Conservation (phyloP, 2,329 filamentous ascomycete genomes). For the Fusarium sp. region DNA sequence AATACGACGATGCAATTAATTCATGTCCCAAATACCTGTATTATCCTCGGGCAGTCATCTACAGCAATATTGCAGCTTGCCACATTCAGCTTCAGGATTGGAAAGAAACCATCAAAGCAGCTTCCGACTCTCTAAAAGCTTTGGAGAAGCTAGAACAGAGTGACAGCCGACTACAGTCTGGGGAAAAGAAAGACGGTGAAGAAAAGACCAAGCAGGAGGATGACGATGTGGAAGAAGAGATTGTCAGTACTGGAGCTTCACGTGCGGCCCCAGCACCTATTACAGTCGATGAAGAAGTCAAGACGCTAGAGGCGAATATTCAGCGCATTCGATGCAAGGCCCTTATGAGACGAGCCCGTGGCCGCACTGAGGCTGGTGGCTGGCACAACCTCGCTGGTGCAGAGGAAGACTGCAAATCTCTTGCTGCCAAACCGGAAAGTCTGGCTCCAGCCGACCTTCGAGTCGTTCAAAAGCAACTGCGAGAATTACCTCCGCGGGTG, state of each 20-base stretch:
- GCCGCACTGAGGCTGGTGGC: conserved; percentile 74
- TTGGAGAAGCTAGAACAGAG: conserved; percentile 70
- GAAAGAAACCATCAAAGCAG: conserved; percentile 82
- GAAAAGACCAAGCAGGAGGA: conserved; percentile 52
- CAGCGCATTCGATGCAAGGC: conserved; percentile 84
- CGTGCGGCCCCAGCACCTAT: conserved; percentile 57
- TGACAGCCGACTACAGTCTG: conserved; percentile 47
- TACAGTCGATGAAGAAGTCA: conserved; percentile 25
- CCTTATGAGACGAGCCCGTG: conserved; percentile 81
- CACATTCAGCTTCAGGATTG: conserved; percentile 86
- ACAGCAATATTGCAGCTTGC: conserved; percentile 90
- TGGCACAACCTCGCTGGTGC: conserved; percentile 86
- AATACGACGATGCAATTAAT: conserved; percentile 82
- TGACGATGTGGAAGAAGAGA: conserved; percentile 64
- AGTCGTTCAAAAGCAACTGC: conserved; percentile 74
- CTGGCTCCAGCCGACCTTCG: conserved; percentile 74
- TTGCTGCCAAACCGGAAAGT: conserved; percentile 62
- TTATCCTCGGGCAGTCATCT: conserved; percentile 87
- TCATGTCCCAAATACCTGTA: conserved; percentile 86
- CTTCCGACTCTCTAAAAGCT: conserved; percentile 76
- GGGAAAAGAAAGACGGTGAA: conserved; percentile 57
- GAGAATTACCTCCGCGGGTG: conserved; percentile 72
- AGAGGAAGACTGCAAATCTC: conserved; percentile 79
- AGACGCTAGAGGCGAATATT: conserved; percentile 66
- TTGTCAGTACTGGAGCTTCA: conserved; percentile 68